Conservation (phyloP, 2,329 filamentous ascomycete genomes). For the Pestalotiopsis sp. region DNA sequence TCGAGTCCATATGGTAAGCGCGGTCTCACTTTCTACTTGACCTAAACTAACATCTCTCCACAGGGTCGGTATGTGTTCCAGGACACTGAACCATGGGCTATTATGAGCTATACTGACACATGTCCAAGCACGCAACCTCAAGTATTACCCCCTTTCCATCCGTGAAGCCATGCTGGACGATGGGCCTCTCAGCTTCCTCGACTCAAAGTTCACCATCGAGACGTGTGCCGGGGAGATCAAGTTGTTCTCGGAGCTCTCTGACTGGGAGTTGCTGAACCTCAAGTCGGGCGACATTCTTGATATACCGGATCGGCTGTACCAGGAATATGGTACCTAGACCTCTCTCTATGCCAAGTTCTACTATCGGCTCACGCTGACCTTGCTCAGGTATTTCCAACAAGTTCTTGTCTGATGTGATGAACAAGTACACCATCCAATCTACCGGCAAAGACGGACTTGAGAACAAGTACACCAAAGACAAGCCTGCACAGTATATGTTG, state of each 20-base stretch:
- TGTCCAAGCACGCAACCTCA: conserved; percentile 42
- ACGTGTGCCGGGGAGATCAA: conserved; percentile 32
- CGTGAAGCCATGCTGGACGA: conserved; percentile 27
- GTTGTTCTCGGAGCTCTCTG: conserved; percentile 35
- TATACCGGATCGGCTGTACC: conserved; percentile 29
- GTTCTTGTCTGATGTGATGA: conserved; percentile 33
- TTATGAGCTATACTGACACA: neutral
- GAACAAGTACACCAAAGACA: conserved; percentile 29
- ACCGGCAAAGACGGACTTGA: conserved; percentile 40
- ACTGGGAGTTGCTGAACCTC: conserved; percentile 49
- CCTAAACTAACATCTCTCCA: neutral
- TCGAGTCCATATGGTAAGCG: conserved; percentile 47
- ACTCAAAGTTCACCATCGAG: conserved; percentile 28
- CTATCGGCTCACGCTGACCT: conserved; percentile 28
- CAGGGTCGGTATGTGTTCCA: neutral
- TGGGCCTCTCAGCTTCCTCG: conserved; percentile 30
- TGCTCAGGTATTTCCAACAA: conserved; percentile 35
- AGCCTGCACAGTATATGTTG: conserved; percentile 37
- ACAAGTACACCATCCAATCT: conserved; percentile 40
- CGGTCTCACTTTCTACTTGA: neutral
- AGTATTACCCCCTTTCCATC: conserved; percentile 46
- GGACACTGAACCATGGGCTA: neutral
- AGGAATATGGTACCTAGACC: neutral
- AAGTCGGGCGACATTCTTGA: conserved; percentile 39
- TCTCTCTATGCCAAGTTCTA: neutral